phyloP scores from a whole-genome alignment of 1,139 yeast species.

The Candida glucosophila region DNA sequence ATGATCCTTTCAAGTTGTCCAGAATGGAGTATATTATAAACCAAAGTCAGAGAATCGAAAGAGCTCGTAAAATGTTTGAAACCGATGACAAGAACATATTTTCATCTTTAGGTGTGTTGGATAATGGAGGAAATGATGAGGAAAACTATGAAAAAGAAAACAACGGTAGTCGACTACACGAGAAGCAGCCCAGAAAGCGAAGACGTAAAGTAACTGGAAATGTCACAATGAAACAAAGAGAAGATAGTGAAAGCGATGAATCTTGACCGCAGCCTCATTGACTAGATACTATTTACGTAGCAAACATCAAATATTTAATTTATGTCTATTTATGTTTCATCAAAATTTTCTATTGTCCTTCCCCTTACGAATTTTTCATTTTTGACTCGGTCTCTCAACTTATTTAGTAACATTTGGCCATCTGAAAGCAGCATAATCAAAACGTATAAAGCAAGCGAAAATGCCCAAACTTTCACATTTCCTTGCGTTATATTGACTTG shows the following conservation, averaged over 20 bases:
- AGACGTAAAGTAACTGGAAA: conserved; percentile 5
- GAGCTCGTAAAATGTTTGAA: conserved; percentile 78
- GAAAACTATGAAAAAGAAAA: conserved; percentile 6
- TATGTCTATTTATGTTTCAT: conserved; percentile 10
- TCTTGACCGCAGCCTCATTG: no score
- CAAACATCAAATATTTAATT: conserved; percentile 1
- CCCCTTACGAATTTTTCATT: conserved; percentile 57
- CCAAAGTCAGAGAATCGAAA: conserved; percentile 66
- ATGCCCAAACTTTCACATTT: conserved; percentile 7
- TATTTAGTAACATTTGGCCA: conserved; percentile 8
- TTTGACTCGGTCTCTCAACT: conserved; percentile 40
- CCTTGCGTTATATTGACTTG: background rate
- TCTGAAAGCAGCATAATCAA: conserved; percentile 7
- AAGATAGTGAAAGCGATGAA: conserved; percentile 6
- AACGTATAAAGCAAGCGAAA: conserved; percentile 9
- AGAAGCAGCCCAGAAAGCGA: conserved; percentile 4
- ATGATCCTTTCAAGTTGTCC: conserved; percentile 77
- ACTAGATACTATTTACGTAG: conserved; percentile 1
- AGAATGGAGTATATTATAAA: conserved; percentile 73
- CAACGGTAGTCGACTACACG: conserved; percentile 4
- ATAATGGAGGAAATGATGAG: conserved; percentile 7
- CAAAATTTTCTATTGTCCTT: conserved; percentile 50
- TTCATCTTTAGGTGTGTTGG: conserved; percentile 4
- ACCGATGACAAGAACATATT: conserved; percentile 30
- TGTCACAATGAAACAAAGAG: conserved; percentile 3